Evolutionary conservation across 139 green algal species (phyloP), one percentile per base, ranked within the genome.

Genomic region (Chlorella sp.): DNA sequence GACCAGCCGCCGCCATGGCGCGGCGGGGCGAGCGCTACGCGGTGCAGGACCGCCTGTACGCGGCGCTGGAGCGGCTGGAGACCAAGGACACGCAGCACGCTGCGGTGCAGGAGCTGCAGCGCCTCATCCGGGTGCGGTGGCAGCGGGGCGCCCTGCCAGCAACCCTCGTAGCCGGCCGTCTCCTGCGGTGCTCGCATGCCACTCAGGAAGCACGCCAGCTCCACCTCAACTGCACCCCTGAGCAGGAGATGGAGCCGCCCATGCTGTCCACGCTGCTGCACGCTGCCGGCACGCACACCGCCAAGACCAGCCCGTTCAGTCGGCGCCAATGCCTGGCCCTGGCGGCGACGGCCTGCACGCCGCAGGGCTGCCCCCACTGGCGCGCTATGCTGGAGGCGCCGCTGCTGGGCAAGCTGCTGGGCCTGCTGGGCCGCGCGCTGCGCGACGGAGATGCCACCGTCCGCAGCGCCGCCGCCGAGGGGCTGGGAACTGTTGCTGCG

Each of bases 401-500:
- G 25, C 76, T 82, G 60, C 60, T 82, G 60, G 56, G 34, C 76
- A 82, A 82, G 76, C 76, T 82, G 57, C 36, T 82, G 76, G 36
- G 36, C 56, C 76, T 82, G 76, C 60, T 82, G 34, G 26, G 4
- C 2, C 36, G 57, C 25, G 76, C 60, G 1, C 76, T 82, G 36
- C 76, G 60, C 15, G 76, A 82, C n/a, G 34, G 30, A 4, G 76
- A 82, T 60, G 71, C 36, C 36, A 60, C 76, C 0, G 60, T 82
- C 60, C 60, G 76, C 16, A 7, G 28, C 21, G 57, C 76, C 1
- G 76, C 60, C 0, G 76, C 36, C 21, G 60, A 82, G 57, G 41
- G 76, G 7, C 71, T 71, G 25, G 57, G 76, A 2, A 15, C 39
- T 2, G 76, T 82, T 12, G 76, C 76, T 12, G 76, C 76, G 3